Conservation (phyloP, 2,329 filamentous ascomycete genomes). For the Cordyceps tenuipes region DNA sequence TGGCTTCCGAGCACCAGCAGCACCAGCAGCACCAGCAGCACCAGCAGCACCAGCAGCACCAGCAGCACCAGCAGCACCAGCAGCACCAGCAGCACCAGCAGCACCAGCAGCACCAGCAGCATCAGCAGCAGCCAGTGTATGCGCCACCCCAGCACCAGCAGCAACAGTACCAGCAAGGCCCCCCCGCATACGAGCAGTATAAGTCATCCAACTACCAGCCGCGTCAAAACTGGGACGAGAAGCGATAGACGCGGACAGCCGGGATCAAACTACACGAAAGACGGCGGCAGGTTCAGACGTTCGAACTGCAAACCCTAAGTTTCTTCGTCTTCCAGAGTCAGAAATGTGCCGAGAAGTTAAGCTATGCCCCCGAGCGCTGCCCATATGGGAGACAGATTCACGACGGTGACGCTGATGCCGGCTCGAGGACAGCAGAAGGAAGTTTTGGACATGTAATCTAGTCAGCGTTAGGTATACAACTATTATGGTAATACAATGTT, state of each 20-base stretch:
- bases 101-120: neutral
- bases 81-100: neutral
- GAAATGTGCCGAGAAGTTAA: neutral
- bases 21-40: neutral
- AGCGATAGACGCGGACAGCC: neutral
- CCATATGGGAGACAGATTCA: neutral
- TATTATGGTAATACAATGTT: neutral
- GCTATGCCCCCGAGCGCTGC: neutral
- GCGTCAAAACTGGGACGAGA: neutral
- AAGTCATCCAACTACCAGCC: neutral
- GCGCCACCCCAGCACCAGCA: neutral
- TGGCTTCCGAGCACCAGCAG: neutral
- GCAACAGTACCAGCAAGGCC: neutral
- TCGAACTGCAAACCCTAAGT: neutral
- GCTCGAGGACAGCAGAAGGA: neutral
- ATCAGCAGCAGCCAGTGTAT: neutral
- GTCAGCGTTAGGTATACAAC: neutral
- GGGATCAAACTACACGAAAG: too few species aligned
- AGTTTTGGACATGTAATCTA: neutral
- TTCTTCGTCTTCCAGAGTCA: neutral
- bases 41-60: neutral
- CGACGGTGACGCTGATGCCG: neutral
- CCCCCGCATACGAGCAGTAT: conserved; percentile 2
- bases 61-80: neutral
- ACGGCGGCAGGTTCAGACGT: neutral